Evolutionary conservation across 2,329 filamentous ascomycete genomes (phyloP).

Genomic region (Penicillium expansum): DNA sequence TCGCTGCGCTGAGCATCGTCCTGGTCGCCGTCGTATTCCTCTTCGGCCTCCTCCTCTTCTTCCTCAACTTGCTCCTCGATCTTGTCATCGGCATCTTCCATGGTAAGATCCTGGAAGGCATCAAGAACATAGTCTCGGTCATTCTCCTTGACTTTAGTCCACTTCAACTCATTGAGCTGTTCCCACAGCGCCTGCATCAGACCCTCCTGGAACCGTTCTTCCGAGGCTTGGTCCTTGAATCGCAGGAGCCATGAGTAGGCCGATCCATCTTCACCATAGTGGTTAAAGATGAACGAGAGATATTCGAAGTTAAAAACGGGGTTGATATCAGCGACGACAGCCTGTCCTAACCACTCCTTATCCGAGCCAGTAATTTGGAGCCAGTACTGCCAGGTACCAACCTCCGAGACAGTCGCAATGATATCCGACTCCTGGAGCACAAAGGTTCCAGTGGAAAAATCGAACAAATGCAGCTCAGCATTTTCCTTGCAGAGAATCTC

Average conservation of each 20-base stretch:
- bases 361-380: constrained; percentile 75
- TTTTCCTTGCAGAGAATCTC: constrained; percentile 72
- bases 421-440: constrained; percentile 73
- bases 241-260: constrained; percentile 94
- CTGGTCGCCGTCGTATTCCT: constrained; percentile 60
- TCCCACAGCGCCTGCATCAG: constrained; percentile 97
- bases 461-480: constrained; percentile 89
- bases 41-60: constrained; percentile 54
- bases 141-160: constrained; percentile 86
- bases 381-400: constrained; percentile 94
- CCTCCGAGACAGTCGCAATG: constrained; percentile 75
- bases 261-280: constrained; percentile 81
- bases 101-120: constrained; percentile 88
- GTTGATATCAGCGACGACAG: constrained; percentile 86
- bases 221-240: constrained; percentile 76
- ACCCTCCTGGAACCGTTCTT: constrained; percentile 88
- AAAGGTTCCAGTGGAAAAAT: constrained; percentile 84
- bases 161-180: constrained; percentile 89
- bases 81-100: constrained; percentile 71
- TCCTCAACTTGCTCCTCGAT: constrained; percentile 56
- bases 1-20: constrained; percentile 68
- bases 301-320: constrained; percentile 99
- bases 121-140: constrained; percentile 94
- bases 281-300: constrained; percentile 98
- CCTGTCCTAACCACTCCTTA: constrained; percentile 81